phyloP scores from a whole-genome alignment of 352 stramenopile species.

The Pythium aquatile region DNA sequence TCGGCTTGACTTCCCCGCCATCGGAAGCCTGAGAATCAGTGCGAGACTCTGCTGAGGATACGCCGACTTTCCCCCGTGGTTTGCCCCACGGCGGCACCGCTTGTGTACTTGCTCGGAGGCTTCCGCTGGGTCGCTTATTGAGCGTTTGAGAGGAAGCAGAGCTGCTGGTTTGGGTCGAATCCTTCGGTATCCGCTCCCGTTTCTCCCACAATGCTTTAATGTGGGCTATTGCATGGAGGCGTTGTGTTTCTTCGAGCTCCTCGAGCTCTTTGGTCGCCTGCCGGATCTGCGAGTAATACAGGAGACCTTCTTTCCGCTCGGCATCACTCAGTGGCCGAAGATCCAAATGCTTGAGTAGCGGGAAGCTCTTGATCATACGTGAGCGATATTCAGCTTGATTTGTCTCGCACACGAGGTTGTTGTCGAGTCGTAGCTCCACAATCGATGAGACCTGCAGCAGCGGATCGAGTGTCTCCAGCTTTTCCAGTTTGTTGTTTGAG shows the following conservation, averaged over 20 bases:
- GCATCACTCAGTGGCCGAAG: conserved; percentile 72
- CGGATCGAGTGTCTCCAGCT: conserved; percentile 65
- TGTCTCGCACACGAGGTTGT: conserved; percentile 62
- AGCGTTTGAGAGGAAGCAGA: neutral
- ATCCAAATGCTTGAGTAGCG: conserved; percentile 83
- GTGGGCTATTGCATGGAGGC: conserved; percentile 47
- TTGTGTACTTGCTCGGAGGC: neutral
- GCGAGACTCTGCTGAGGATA: neutral
- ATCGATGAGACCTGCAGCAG: conserved; percentile 74
- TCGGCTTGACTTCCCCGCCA: conserved; percentile 39
- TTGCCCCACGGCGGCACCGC: neutral
- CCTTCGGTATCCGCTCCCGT: conserved; percentile 12
- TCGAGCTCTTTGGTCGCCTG: conserved; percentile 40
- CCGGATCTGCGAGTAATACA: conserved; percentile 29
- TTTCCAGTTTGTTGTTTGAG: conserved; percentile 87
- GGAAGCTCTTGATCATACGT: conserved; percentile 71
- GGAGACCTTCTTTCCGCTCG: conserved; percentile 59
- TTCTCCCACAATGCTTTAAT: conserved; percentile 46
- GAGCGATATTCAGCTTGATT: conserved; percentile 59
- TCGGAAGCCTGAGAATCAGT: conserved; percentile 8
- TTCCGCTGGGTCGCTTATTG: neutral
- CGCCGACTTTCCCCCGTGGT: neutral
- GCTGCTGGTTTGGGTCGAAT: neutral
- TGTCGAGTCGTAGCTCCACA: conserved; percentile 86
- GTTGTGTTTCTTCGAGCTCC: conserved; percentile 47